Base-by-base conservation (phyloP, 2,329 filamentous ascomycete species). In the Lachnellula cervina region DNA sequence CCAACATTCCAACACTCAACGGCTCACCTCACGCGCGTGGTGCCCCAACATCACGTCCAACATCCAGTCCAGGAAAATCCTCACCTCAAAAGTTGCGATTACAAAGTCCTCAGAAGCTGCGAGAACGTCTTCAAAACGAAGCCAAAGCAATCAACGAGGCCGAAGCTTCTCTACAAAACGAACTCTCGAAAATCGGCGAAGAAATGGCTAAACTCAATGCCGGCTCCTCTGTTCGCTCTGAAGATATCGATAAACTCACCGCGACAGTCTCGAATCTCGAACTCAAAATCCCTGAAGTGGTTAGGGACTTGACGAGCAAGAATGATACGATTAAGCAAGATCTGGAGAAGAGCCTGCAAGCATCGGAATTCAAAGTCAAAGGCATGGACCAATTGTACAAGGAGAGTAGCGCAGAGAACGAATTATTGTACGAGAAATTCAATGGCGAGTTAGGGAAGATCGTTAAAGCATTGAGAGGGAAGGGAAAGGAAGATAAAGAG, bases 401-500 rank as follows among this genome's bases (percentile, higher is more conserved):
- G 62, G 90, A 96, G 68, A 83, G 86, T 16, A 90, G 86, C 64
- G 89, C 90, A 0, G 93, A 97, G 76, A 97, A 97, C 65, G 92
- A 97, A 73, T 82, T 93, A 32, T 77, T 97, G 54, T 97, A 97
- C 71, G 88, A 93, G 62, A 87, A 86, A 58, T 96, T 97, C 76
- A 96, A 97, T 66, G 82, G 84, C n/a, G 93, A 97, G 73, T 75
- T 97, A 48, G 87, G 83, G 64, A 90, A 88, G 75, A 89, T 97
- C 58, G 79, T 91, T 44, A 87, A 84, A 70, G 89, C 87, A 42
- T 79, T 94, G 48, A 84, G 83, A 70, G 82, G 82, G 58, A 87
- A 86, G 62, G 82, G 83, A 4, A 87, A 88, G 49, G 87, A 90
- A 43, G 90, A 89, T 11, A 88, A 89, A 64, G 88, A 91, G 65